Conservation (phyloP, 2,329 filamentous ascomycete genomes). For the Sporothrix brasiliensis region DNA sequence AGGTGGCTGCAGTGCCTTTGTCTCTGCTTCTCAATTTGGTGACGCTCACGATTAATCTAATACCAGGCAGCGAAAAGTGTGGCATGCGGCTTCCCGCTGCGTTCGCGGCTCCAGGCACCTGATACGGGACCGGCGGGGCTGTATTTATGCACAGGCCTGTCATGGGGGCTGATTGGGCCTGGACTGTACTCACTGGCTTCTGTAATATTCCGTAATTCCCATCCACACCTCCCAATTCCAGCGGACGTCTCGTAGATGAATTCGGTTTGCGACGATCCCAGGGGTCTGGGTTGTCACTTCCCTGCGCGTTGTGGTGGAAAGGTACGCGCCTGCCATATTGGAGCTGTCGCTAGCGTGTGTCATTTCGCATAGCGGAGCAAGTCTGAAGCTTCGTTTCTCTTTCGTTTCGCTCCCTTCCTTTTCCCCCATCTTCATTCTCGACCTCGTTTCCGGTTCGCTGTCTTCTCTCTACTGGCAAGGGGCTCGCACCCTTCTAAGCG, state of each 20-base stretch:
- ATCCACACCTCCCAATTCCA: neutral
- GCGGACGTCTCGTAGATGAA: neutral
- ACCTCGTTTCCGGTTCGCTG: neutral
- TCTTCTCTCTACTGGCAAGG: neutral
- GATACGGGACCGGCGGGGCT: conserved; percentile 26
- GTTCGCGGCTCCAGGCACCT: conserved; percentile 11
- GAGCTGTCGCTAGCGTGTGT: conserved; percentile 21
- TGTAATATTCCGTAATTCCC: conserved; percentile 13
- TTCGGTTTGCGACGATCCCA: conserved; percentile 2
- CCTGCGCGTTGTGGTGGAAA: neutral
- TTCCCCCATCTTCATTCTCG: neutral
- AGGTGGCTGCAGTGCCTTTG: neutral
- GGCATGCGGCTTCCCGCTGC: conserved; percentile 17
- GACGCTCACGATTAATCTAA: neutral
- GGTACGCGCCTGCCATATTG: conserved; percentile 8
- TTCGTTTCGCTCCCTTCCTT: conserved; percentile 15
- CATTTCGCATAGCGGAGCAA: conserved; percentile 30
- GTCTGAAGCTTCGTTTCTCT: conserved; percentile 28
- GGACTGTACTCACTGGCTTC: neutral
- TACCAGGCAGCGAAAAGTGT: neutral
- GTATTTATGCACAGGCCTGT: conserved; percentile 13
- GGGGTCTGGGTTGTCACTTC: conserved; percentile 13
- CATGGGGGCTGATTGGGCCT: neutral
- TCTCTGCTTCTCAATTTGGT: neutral
- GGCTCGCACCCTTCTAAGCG: neutral